Percentiles rank a stretch among this genome's conserved stretches.
These are phyloP conservation scores for Salisapilia sapeloensis DNA, from an alignment of 352 stramenopile genomes.

Conservation along the genomic window DNA sequence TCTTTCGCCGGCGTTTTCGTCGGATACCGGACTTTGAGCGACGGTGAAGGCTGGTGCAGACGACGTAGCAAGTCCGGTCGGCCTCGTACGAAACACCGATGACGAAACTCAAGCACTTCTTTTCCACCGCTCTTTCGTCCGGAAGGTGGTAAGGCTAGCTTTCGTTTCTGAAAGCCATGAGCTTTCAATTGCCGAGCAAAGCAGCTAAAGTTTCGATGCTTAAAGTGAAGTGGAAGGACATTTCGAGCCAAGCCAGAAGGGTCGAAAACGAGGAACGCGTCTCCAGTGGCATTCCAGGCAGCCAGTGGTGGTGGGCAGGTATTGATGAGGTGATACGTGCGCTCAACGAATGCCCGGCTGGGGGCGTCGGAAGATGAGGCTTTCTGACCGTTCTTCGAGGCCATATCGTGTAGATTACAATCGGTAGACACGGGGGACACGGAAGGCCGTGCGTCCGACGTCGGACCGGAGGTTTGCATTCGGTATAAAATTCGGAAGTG, in stretches of 20 bases:
- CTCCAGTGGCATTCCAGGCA: conserved; percentile 7
- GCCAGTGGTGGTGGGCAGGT: conserved; percentile 2
- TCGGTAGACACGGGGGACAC: too few relatives aligned
- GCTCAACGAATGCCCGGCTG: conserved; percentile 5
- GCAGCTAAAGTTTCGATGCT: conserved; percentile 24
- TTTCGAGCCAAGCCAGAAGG: conserved; percentile 6
- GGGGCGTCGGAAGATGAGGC: too few relatives aligned
- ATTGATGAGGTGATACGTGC: conserved; percentile 7
- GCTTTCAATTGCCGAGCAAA: conserved; percentile 50
- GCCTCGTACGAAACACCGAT: conserved; percentile 17
- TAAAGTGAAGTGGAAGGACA: conserved; percentile 25
- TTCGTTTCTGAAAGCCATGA: conserved; percentile 29
- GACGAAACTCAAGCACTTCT: conserved; percentile 19
- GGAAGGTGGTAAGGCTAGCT: conserved; percentile 5
- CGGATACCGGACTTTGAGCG: too few relatives aligned
- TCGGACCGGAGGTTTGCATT: too few relatives aligned
- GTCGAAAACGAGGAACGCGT: conserved; percentile 6
- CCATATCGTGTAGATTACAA: too few relatives aligned
- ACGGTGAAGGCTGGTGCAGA: too few relatives aligned
- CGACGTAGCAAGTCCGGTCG: conserved; percentile 7
- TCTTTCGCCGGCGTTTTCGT: too few relatives aligned
- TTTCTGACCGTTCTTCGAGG: too few relatives aligned
- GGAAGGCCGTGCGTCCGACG: too few relatives aligned
- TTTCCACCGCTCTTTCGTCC: conserved; percentile 3
- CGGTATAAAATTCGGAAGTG: too few relatives aligned